A percentile compares a stretch with the other conserved stretches of the same genome.
These are phyloP conservation scores for Mycena alexandri DNA, from an alignment of 768 basidiomycete species.

Conservation along the genomic window DNA sequence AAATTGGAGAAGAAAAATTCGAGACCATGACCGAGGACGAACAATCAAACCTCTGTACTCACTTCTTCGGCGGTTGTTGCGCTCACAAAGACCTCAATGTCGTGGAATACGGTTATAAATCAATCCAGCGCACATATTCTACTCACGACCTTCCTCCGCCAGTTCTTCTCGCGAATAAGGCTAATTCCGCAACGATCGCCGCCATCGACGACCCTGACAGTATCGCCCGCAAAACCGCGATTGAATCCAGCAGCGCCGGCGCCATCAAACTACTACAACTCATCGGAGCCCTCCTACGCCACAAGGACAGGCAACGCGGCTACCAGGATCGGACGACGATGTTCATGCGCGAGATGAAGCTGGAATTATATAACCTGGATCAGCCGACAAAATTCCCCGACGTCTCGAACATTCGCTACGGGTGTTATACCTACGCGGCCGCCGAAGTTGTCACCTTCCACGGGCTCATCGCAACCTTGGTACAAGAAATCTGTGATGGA, in stretches of 20 bases:
- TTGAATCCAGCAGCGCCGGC: constrained; percentile 41
- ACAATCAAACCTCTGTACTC: constrained; percentile 15
- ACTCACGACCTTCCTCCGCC: constrained; percentile 33
- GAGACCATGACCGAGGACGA: neutral
- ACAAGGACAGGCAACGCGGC: constrained; percentile 47
- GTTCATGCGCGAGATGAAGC: constrained; percentile 34
- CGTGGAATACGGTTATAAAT: constrained; percentile 39
- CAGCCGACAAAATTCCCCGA: constrained; percentile 37
- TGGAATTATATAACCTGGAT: constrained; percentile 22
- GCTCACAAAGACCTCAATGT: constrained; percentile 50
- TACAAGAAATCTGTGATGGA: too few relatives aligned
- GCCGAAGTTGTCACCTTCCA: constrained; percentile 17
- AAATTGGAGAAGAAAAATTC: constrained; percentile 20
- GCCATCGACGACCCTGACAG: constrained; percentile 23
- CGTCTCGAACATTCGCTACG: constrained; percentile 39
- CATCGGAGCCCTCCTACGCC: constrained; percentile 43
- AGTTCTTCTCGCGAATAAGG: constrained; percentile 44
- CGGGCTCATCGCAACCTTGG: constrained; percentile 16
- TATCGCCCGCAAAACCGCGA: constrained; percentile 31
- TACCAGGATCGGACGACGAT: constrained; percentile 35
- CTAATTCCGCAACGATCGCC: constrained; percentile 40
- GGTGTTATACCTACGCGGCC: constrained; percentile 35
- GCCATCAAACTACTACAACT: constrained; percentile 41
- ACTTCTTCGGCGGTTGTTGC: constrained; percentile 45
- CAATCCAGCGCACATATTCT: constrained; percentile 35